Evolutionary conservation across 2,329 filamentous ascomycete species (phyloP), one percentile per base, ranked within the genome.

Genomic region (Hypomyces rosellus): DNA sequence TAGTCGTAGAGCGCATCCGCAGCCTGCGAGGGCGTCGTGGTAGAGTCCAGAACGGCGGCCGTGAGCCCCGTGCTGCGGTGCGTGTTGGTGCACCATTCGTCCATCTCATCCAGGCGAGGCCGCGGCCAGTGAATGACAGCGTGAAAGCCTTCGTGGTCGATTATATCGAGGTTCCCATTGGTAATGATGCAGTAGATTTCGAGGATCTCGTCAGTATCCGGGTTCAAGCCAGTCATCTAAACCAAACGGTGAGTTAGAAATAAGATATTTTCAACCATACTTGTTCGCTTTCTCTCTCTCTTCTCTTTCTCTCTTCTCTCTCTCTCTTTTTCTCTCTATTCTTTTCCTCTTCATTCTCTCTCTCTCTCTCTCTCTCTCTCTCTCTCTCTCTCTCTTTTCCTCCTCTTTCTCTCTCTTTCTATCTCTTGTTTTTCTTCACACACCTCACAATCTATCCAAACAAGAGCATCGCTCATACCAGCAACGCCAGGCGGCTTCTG

Each of bases 141-240:
- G 62, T 95, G 88, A 76, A 87, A 96, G 58, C 92, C 92, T 33
- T 76, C 67, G 20, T 82, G 73, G 53, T 96, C 89, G 22, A 95
- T 70, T 34, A 95, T 67, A 51, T 88, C 79, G 16, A 99, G 80
- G 54, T 89, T 75, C 48, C 82, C 79, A 58, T 91, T 87, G 7
- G 93, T 99, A 65, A 99, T 81, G 69, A 95, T 86, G 72, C 91
- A 96, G 68, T 86, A 92, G 51, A 97, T 86, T 61, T 95, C 90
- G 63, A 97, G 82, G 62, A 97, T 93, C 50, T 85, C 84, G 64
- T 97, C 92, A 33, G 74, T 82, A 52, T 87, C 80, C 2, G 84
- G 77, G 67, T 96, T 77, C n/a, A 72, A 62, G 11, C 70, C 70
- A n/a, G 70, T 97, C 93, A 99, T 99, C 89, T 95, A 58, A 16